Base-by-base conservation (phyloP, 2,329 filamentous ascomycete species). In the Stachybotrys chlorohalonatus region DNA sequence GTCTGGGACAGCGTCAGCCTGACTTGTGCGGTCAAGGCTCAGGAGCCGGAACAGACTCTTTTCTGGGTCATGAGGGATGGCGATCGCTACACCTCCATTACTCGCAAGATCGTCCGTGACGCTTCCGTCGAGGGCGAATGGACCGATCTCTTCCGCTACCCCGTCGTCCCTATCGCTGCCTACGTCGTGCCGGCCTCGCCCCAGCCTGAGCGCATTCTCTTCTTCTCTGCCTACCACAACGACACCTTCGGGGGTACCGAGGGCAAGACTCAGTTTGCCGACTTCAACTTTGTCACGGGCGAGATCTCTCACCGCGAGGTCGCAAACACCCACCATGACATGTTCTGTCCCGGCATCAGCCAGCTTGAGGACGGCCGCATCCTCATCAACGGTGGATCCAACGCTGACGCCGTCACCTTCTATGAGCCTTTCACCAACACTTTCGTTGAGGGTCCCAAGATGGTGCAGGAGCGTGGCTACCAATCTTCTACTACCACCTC, bases 301-400 rank as follows among this genome's bases (percentile, higher is more conserved):
- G 57, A 55, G 7, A 60, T 69, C 11, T 62, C 64, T 16, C 52
- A 66, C 32, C 63, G 62, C 16, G 64, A 64, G n/a, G 64, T 73
- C 7, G 62, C 66, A 24, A 60, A 79, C 56, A 80, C 75, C 0
- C 62, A 70, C n/a, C 75, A 80, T 56, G 76, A 80, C 58, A 80
- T 80, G 78, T 81, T 80, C 60, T 82, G 79, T 60, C 78, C 80
- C 1, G 80, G 78, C 6, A 78, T 82, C 52, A 76, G 73, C 7
- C 63, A 75, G 8, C 74, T 77, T 50, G 71, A 69, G 30, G 68
- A 75, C 11, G 80, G 78, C 1, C 69, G 71, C 7, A 72, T 80
- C 7, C 59, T 82, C 4, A 73, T 84, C 7, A 77, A 75, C 5
- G 81, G 81, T 7, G 81, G 81, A 5, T 73, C 73, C n/a, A 72